phyloP scores from a whole-genome alignment of 225 moss, liverwort and hornwort genomes.

The Neckera pumila region DNA sequence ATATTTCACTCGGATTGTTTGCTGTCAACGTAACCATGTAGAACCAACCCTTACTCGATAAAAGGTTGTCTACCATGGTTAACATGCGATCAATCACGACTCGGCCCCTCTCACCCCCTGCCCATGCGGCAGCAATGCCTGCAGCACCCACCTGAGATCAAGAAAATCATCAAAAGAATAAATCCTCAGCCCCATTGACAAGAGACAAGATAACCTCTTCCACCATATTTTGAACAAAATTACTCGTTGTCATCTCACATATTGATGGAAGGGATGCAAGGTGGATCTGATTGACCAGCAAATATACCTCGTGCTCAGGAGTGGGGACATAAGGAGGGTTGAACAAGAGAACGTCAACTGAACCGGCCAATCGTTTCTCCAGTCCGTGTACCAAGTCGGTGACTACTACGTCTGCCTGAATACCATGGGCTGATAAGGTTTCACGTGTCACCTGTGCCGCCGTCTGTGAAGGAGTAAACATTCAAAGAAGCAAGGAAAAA shows the following conservation, averaged over 20 bases:
- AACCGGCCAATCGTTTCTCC: slow-evolving; percentile 84
- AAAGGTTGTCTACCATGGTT: slow-evolving; percentile 57
- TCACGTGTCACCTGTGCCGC: slow-evolving; percentile 79
- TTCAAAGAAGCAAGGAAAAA: background rate
- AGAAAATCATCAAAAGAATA: background rate
- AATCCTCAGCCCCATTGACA: background rate
- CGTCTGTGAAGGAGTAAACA: slow-evolving; percentile 12
- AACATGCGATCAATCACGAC: slow-evolving; percentile 87
- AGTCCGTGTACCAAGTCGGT: slow-evolving; percentile 86
- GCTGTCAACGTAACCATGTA: slow-evolving; percentile 92
- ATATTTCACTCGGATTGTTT: slow-evolving; percentile 94
- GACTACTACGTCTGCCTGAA: slow-evolving; percentile 84
- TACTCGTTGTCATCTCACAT: background rate
- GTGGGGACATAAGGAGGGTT: slow-evolving; percentile 99
- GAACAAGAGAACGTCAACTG: slow-evolving; percentile 87
- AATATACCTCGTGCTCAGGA: slow-evolving; percentile 62
- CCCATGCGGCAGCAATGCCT: slow-evolving; percentile 87
- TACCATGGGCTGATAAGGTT: slow-evolving; percentile 81
- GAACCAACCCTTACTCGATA: slow-evolving; percentile 87
- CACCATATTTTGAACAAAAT: background rate
- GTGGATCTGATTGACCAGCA: background rate
- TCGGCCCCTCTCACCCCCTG: slow-evolving; percentile 85
- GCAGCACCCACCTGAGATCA: slow-evolving; percentile 60
- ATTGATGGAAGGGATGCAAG: background rate
- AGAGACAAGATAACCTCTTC: background rate